Conservation (phyloP, 1,284 basidiomycete species). For the Ustilago sp. region DNA sequence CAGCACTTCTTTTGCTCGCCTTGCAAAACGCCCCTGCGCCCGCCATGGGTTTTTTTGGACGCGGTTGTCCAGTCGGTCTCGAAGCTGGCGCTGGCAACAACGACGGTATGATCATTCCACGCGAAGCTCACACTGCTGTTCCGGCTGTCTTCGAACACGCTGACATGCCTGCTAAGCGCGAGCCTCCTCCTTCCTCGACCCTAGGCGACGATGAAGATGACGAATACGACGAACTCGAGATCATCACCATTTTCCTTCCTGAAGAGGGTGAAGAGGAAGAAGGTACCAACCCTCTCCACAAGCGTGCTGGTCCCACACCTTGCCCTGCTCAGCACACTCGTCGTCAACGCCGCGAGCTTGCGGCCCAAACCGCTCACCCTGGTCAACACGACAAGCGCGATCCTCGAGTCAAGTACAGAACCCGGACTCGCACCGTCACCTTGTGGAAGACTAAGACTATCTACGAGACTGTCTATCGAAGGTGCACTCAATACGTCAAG, state of each 20-base stretch:
- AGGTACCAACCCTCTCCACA: constrained; percentile 12
- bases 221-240: constrained; percentile 43
- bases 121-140: constrained; percentile 8
- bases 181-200: neutral
- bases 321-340: constrained; percentile 36
- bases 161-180: constrained; percentile 10
- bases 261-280: constrained; percentile 17
- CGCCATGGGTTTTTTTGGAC: constrained; percentile 23
- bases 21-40: constrained; percentile 28
- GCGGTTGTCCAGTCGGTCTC: constrained; percentile 8
- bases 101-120: constrained; percentile 1
- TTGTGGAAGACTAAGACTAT: constrained; percentile 34
- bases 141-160: constrained; percentile 25
- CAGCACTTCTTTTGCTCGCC: constrained; percentile 31
- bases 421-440: constrained; percentile 19
- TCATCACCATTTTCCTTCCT: constrained; percentile 48
- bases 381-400: constrained; percentile 27
- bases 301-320: constrained; percentile 38
- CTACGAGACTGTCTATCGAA: constrained; percentile 37
- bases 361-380: constrained; percentile 20
- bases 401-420: constrained; percentile 13
- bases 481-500: constrained; percentile 29
- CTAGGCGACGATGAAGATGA: constrained; percentile 27
- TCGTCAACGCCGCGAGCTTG: constrained; percentile 13
- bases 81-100: constrained; percentile 7